Conservation (phyloP, 1,139 yeast genomes). For the Taphrina confusa region DNA sequence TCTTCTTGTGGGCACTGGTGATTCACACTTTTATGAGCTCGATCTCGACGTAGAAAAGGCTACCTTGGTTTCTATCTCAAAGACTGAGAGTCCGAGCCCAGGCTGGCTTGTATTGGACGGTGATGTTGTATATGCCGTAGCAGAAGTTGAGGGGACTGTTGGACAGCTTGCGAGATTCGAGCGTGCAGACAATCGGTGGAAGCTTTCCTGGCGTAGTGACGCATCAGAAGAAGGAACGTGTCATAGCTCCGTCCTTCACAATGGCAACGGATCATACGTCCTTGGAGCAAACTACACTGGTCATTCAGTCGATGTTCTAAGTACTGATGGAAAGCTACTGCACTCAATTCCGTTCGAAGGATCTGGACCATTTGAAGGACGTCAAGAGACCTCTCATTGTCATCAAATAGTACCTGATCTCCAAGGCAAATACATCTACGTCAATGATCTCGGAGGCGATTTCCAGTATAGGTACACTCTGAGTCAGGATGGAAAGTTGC, state of each 20-base stretch:
- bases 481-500: conserved; percentile 1
- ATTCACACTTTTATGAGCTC: background rate
- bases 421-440: conserved; percentile 10
- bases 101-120: conserved; percentile 1
- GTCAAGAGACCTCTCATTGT: conserved; percentile 28
- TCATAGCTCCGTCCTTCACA: conserved; percentile 4
- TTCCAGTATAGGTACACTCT: conserved; percentile 4
- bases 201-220: conserved; percentile 6
- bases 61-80: background rate
- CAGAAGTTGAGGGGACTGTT: background rate
- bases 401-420: conserved; percentile 33
- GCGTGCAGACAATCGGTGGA: background rate
- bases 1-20: conserved; percentile 1
- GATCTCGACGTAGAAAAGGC: background rate
- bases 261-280: background rate
- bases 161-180: background rate
- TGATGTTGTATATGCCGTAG: background rate
- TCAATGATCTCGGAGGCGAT: conserved; percentile 30
- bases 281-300: conserved; percentile 29
- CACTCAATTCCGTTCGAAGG: background rate
- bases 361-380: conserved; percentile 27
- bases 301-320: conserved; percentile 15
- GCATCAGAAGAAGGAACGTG: conserved; percentile 13
- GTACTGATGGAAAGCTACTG: background rate
- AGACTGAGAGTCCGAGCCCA: background rate